phyloP scores from a whole-genome alignment of 352 stramenopile species.

The Phytophthora melonis region DNA sequence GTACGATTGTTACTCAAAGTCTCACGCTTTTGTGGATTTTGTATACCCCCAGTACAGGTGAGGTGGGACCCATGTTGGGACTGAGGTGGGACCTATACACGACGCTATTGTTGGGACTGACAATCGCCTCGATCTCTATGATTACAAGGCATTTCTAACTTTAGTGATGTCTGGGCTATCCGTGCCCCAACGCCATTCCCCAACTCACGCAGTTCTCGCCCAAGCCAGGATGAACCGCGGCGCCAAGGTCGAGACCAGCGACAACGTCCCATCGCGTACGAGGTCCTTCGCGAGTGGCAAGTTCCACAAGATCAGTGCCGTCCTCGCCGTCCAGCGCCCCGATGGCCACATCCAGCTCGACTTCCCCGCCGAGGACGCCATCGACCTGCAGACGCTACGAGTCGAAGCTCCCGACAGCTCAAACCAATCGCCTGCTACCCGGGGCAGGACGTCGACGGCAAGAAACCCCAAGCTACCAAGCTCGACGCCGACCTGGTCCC shows the following conservation, averaged over 20 bases:
- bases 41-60: not conserved
- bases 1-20: too few relatives aligned
- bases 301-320: slow-evolving; percentile 24
- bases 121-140: not conserved
- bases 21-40: not conserved
- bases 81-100: too few relatives aligned
- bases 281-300: slow-evolving; percentile 18
- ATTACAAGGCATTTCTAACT: slow-evolving; percentile 15
- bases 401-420: not conserved
- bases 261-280: not conserved
- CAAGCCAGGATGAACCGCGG: slow-evolving; percentile 10
- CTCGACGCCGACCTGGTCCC: slow-evolving; percentile 10
- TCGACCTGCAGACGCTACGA: slow-evolving; percentile 25
- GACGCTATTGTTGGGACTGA: not conserved
- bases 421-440: not conserved
- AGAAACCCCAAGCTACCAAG: not conserved
- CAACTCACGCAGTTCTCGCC: not conserved
- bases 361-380: slow-evolving; percentile 45
- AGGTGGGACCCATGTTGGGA: too few relatives aligned
- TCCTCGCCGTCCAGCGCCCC: slow-evolving; percentile 29
- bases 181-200: slow-evolving; percentile 2
- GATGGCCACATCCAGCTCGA: slow-evolving; percentile 54
- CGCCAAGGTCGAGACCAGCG: slow-evolving; percentile 1
- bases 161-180: slow-evolving; percentile 4
- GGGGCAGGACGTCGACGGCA: not conserved